Evolutionary conservation across 176 grass and related monocot genomes (phyloP).

Genomic region (Dendrocalamus sinicus): DNA sequence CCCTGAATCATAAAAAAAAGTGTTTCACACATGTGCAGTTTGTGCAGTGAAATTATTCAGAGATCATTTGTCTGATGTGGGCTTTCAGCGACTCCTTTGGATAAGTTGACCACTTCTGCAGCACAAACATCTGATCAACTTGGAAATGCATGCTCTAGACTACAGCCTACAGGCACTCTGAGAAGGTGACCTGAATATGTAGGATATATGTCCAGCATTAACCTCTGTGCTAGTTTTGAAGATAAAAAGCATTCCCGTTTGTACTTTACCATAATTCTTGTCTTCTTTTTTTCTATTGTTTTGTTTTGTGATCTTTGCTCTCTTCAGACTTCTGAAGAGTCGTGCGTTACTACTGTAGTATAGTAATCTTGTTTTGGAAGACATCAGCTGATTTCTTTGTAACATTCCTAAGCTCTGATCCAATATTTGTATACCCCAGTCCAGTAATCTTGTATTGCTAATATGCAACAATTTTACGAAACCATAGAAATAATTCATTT

Average conservation of each 20-base stretch:
- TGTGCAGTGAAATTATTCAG: slow-evolving; percentile 18
- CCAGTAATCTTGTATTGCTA: neutral
- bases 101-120: neutral
- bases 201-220: neutral
- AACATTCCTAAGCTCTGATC: neutral
- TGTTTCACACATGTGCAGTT: neutral
- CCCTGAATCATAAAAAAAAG: neutral
- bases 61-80: neutral
- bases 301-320: neutral
- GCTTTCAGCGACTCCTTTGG: neutral
- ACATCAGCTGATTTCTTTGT: neutral
- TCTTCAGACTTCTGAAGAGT: neutral
- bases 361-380: neutral
- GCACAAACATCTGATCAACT: neutral
- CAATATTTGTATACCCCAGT: neutral
- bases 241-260: neutral
- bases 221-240: neutral
- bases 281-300: neutral
- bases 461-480: neutral
- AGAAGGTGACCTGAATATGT: neutral
- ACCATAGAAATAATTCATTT: too few species aligned
- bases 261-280: neutral
- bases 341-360: neutral
- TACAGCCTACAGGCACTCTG: neutral
- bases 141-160: too few species aligned